Conservation (phyloP, 1,139 yeast species). For the Hansenula lynferdii region DNA sequence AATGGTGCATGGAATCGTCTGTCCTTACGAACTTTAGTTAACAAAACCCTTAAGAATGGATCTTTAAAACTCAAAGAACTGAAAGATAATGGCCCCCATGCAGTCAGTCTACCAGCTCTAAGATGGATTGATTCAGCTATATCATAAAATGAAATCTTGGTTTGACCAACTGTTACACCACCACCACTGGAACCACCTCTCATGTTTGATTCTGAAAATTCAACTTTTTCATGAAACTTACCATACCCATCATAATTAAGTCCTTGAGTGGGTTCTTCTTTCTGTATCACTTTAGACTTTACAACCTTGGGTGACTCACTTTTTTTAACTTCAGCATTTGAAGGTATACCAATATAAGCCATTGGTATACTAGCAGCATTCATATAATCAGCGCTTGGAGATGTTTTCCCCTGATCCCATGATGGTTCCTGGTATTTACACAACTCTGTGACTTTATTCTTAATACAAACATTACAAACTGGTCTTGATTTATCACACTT, state of each 20-base stretch:
- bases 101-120: conserved; percentile 25
- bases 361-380: conserved; percentile 19
- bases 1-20: conserved; percentile 16
- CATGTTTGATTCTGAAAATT: conserved; percentile 5
- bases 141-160: conserved; percentile 25
- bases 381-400: conserved; percentile 10
- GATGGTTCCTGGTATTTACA: conserved; percentile 24
- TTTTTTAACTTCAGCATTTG: no score
- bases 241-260: no score
- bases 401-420: conserved; percentile 12
- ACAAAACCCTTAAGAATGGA: conserved; percentile 34
- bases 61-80: conserved; percentile 40
- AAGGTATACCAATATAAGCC: conserved; percentile 12
- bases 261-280: no score
- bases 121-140: conserved; percentile 23
- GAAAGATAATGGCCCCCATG: conserved; percentile 24
- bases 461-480: conserved; percentile 23
- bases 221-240: conserved; percentile 3
- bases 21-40: conserved; percentile 23
- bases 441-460: conserved; percentile 15
- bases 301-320: no score
- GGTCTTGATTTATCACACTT: conserved; percentile 26
- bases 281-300: no score
- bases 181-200: conserved; percentile 4
- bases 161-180: no score